Evolutionary conservation across 1,284 basidiomycete species (phyloP).

Genomic region (Cutaneotrichosporon cavernicola): DNA sequence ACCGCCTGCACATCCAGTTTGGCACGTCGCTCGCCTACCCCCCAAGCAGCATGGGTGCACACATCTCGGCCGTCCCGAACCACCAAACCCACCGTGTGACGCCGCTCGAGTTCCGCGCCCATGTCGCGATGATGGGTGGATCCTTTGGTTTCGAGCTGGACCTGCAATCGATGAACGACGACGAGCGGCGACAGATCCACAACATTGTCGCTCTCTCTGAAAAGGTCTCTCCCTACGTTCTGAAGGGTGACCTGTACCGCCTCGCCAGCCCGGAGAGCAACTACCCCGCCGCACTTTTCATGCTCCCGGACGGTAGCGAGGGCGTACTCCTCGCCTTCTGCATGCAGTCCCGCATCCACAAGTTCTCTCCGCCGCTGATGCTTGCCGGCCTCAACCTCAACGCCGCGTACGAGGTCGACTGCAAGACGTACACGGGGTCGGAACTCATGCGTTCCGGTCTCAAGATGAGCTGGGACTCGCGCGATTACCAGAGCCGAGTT

Average conservation of each 20-base stretch:
- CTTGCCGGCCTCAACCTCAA: conserved; percentile 27
- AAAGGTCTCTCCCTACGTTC: conserved; percentile 30
- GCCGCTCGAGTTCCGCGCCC: conserved; percentile 40
- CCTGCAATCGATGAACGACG: conserved; percentile 21
- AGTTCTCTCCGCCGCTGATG: conserved; percentile 18
- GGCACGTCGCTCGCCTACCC: conserved; percentile 38
- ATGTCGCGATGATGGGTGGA: conserved; percentile 45
- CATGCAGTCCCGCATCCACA: conserved; percentile 12
- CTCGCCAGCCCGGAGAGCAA: conserved; percentile 30
- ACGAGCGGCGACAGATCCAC: conserved; percentile 29
- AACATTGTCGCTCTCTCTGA: conserved; percentile 27
- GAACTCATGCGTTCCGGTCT: conserved; percentile 16
- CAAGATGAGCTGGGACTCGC: conserved; percentile 9
- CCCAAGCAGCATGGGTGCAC: conserved; percentile 33
- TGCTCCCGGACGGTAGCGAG: conserved; percentile 12
- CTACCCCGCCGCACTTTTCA: conserved; percentile 35
- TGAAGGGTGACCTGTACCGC: conserved; percentile 35
- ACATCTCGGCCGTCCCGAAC: conserved; percentile 38
- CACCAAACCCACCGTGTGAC: conserved; percentile 34
- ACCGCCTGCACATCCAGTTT: conserved; percentile 40
- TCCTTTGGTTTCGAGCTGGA: conserved; percentile 43
- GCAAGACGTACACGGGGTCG: conserved; percentile 15
- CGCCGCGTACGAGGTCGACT: conserved; percentile 26
- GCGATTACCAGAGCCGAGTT: conserved; percentile 21
- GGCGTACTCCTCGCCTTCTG: conserved; percentile 23